These are phyloP conservation scores for Fusarium sp. DNA, from an alignment of 2,329 filamentous ascomycete genomes.

Conservation along the genomic window DNA sequence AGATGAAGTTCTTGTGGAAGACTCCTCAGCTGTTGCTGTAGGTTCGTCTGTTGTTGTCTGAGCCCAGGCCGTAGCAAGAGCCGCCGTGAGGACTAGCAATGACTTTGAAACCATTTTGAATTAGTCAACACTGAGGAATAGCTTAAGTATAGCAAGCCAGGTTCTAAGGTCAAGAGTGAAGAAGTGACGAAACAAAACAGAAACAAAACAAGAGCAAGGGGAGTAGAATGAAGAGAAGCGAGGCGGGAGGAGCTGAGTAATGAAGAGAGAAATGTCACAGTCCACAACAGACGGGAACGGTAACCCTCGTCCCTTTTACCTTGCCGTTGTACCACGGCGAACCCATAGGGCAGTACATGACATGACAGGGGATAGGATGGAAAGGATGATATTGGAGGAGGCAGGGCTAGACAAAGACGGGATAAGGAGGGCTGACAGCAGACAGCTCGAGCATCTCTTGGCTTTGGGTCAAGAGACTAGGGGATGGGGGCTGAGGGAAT, in stretches of 20 bases:
- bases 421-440: slow-evolving; percentile 23
- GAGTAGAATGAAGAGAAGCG: slow-evolving; percentile 8
- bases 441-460: background rate
- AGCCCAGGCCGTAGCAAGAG: slow-evolving; percentile 29
- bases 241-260: slow-evolving; percentile 31
- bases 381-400: background rate
- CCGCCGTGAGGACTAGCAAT: slow-evolving; percentile 22
- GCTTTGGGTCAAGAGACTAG: background rate
- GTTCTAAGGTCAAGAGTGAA: background rate
- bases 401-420: slow-evolving; percentile 26
- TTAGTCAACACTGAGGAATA: slow-evolving; percentile 3
- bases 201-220: background rate
- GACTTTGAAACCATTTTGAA: slow-evolving; percentile 32
- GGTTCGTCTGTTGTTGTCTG: slow-evolving; percentile 17
- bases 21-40: slow-evolving; percentile 22
- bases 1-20: slow-evolving; percentile 27
- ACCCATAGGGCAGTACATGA: slow-evolving; percentile 1
- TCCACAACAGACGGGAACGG: background rate
- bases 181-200: slow-evolving; percentile 7
- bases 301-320: slow-evolving; percentile 21
- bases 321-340: background rate
- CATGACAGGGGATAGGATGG: background rate
- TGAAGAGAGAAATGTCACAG: slow-evolving; percentile 1
- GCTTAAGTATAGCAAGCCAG: slow-evolving; percentile 15
- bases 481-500: slow-evolving; percentile 19